Evolutionary conservation across 2,329 filamentous ascomycete genomes (phyloP), one percentile per base, ranked within the genome.

Genomic region (Ustulina deusta): DNA sequence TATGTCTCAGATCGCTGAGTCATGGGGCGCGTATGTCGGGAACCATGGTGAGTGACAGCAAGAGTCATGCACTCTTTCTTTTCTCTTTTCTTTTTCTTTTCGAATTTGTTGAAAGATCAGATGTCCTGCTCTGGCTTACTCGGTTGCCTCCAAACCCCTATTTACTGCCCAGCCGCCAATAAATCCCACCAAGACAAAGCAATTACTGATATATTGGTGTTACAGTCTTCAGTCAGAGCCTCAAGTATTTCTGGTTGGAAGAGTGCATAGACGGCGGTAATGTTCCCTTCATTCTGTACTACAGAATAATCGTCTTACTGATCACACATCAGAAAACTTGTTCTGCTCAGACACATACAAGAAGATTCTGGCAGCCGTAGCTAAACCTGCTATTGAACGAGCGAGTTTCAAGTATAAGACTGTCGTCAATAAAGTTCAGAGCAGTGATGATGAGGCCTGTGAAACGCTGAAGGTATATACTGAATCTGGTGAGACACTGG

Each of bases 221-320:
- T 42, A 46, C 13, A 70, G 82, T 92, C 9, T 80, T 83, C 60
- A 85, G 76, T 29, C 91, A 94, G 76, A 93, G 90, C 72, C 81
- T 93, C 36, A 92, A 90, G 80, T 93, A 89, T 80, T 92, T 93
- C 76, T 93, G 91, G 90, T 77, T 94, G 5, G 91, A 94, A 75
- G 90, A 93, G 78, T 92, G 90, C 71, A 89, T 93, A 60, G 91
- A 93, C 75, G 91, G 91, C 52, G 86, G 87, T 87, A 75, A 72
- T 15, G 82, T 74, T 25, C 40, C 36, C 46, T 22, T 44, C 13
- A 15, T 17, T 27, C 2, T 7, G 7, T 20, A 0, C 4, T 17
- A 27, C 1, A 52, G 6, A 17, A 22, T 44, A 0, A 82, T 82
- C 13, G 13, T 46, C 38, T 38, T 22, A n/a, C 57, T 56, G 34